Evolutionary conservation across 2,329 filamentous ascomycete species (phyloP).

Genomic region (Sporothrix brunneoviolacea): DNA sequence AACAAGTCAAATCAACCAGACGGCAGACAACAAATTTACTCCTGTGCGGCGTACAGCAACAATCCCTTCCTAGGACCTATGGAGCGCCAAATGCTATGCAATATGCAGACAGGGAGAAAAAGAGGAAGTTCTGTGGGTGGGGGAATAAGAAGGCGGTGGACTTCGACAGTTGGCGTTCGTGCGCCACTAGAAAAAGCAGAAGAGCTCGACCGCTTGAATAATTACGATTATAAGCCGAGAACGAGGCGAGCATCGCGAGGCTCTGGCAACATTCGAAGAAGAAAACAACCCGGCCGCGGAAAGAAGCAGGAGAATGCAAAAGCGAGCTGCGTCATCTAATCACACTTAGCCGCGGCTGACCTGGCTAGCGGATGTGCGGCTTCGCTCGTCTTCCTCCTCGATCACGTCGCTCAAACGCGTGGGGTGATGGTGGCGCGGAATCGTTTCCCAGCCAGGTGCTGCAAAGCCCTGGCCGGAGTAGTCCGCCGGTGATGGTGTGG

Average conservation of each 20-base stretch:
- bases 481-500: constrained; percentile 39
- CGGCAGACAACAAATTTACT: not conserved
- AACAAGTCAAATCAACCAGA: not conserved
- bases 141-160: not conserved
- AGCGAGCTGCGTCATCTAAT: too few species aligned
- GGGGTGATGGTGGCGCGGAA: constrained; percentile 73
- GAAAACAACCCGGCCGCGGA: not conserved
- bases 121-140: not conserved
- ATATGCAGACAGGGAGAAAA: not conserved
- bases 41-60: not conserved
- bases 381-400: constrained; percentile 76
- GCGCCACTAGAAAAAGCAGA: too few species aligned
- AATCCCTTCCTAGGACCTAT: not conserved
- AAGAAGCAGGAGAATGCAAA: not conserved
- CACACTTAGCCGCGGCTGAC: constrained; percentile 37
- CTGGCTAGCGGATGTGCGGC: constrained; percentile 65
- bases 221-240: too few species aligned
- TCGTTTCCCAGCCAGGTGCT: constrained; percentile 64
- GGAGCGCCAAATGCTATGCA: constrained; percentile 8
- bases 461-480: constrained; percentile 63
- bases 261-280: not conserved
- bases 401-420: constrained; percentile 84
- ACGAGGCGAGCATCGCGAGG: too few species aligned
- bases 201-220: too few species aligned
- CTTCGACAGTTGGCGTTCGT: not conserved